Base-by-base conservation (phyloP, 768 basidiomycete genomes). In the Boletus sp. region DNA sequence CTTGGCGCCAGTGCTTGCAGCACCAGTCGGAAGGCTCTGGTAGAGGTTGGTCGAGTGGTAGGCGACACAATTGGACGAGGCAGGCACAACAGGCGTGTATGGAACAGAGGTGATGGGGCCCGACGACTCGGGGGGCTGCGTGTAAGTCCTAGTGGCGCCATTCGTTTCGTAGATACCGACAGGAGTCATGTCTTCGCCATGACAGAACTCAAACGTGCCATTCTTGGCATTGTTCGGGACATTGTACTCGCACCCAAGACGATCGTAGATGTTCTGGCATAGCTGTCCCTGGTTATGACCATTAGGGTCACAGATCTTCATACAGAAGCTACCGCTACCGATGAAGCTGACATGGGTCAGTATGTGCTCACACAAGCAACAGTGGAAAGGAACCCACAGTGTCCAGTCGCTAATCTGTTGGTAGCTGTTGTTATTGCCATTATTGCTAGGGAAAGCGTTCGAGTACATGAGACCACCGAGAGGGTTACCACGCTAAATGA, bases 201-300 rank as follows among this genome's bases (percentile, higher is more conserved):
- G 64, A 72, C 90, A 93, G 8, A 76, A 71, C 54, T 83, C 81
- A 71, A 88, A 92, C 0, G 75, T 74, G 29, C 78, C 80, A 42
- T 83, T 74, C 45, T 77, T 66, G 34, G 86, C 85, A 33, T 74
- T 70, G 67, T 79, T 83, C 15, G 90, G 90, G 17, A 80, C 84
- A 66, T 90, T 92, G 76, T 83, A 90, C 3, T 57, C 63, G 60
- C 87, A 85, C 10, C 91, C 90, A 47, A 90, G 84, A 53, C 84
- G 85, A 64, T 90, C 88, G 55, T 75, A 85, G 56, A 83, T 79
- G 76, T 93, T 84, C 67, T 88, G 74, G 74, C 90, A 91, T 61
- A 68, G 79, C n/a, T 72, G 64, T 5, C 74, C 72, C 0, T 79
- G 75, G 61, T 82, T 76, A n/a, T 78, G 62, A 11, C 74, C 73